Percentiles rank a stretch among this genome's conserved stretches.
Evolutionary conservation across 331 rosid species (phyloP).

Genomic region (Rhamnella rubrinervis): DNA sequence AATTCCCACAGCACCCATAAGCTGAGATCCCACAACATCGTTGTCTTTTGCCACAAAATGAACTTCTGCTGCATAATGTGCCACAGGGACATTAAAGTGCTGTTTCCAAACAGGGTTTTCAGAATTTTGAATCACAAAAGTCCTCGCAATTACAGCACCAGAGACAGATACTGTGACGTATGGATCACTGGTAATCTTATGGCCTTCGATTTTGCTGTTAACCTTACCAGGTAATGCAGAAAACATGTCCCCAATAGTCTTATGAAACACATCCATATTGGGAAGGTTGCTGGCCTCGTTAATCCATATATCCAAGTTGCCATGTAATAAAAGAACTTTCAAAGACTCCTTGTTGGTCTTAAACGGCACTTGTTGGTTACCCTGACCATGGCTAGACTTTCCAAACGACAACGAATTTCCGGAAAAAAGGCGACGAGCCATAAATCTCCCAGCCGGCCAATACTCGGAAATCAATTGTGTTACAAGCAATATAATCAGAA

Average conservation of each 20-base stretch:
- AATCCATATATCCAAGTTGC: slow-evolving; percentile 60
- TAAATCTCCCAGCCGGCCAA: neutral
- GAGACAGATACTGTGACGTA: slow-evolving; percentile 70
- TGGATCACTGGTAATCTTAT: slow-evolving; percentile 68
- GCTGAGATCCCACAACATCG: slow-evolving; percentile 73
- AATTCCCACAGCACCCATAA: slow-evolving; percentile 73
- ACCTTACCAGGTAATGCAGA: slow-evolving; percentile 39
- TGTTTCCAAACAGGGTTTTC: slow-evolving; percentile 89
- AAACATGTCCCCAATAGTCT: slow-evolving; percentile 48
- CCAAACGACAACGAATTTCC: slow-evolving; percentile 55
- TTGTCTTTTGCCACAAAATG: slow-evolving; percentile 71
- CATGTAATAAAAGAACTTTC: slow-evolving; percentile 59
- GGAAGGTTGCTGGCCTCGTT: slow-evolving; percentile 72
- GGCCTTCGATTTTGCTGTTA: slow-evolving; percentile 33
- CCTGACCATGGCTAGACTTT: slow-evolving; percentile 61
- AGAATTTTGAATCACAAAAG: slow-evolving; percentile 57
- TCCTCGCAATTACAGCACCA: slow-evolving; percentile 70
- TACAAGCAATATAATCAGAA: neutral
- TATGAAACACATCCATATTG: slow-evolving; percentile 67
- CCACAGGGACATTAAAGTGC: slow-evolving; percentile 71
- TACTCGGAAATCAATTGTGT: neutral
- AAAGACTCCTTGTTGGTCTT: slow-evolving; percentile 43
- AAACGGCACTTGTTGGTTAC: slow-evolving; percentile 54
- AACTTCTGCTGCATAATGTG: slow-evolving; percentile 71
- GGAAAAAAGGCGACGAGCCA: slow-evolving; percentile 42